These are phyloP conservation scores for Coprinopsis cinerea DNA, from an alignment of 768 basidiomycete genomes.

Conservation along the genomic window DNA sequence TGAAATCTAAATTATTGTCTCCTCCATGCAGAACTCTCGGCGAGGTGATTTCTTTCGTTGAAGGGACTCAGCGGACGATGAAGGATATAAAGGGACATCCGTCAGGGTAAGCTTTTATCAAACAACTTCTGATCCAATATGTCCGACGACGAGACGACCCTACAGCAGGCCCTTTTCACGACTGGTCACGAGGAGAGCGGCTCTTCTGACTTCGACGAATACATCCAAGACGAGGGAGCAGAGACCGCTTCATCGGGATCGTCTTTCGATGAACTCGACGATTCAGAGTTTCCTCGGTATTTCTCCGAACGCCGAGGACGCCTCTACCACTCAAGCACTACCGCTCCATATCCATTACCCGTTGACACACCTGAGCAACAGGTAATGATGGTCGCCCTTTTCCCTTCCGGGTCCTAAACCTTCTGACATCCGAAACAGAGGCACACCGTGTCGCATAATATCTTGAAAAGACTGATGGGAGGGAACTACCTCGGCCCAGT, in stretches of 20 bases:
- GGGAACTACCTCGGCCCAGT: constrained; percentile 59
- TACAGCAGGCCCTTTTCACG: background rate
- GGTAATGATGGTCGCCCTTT: constrained; percentile 46
- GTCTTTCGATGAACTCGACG: constrained; percentile 32
- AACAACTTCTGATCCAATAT: too few relatives aligned
- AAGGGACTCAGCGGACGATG: background rate
- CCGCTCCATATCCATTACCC: constrained; percentile 65
- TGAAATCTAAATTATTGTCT: background rate
- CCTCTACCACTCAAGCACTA: constrained; percentile 63
- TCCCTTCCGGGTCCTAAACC: background rate
- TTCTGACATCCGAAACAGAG: constrained; percentile 35
- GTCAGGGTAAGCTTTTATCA: too few relatives aligned
- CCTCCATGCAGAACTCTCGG: background rate
- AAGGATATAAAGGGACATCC: background rate
- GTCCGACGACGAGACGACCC: background rate
- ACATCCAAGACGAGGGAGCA: background rate
- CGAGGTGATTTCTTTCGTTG: too few relatives aligned
- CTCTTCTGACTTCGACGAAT: background rate
- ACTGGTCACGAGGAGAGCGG: background rate
- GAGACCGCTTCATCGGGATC: constrained; percentile 9
- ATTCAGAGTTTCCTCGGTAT: constrained; percentile 52
- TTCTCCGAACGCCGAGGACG: constrained; percentile 54
- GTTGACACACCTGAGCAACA: constrained; percentile 65
- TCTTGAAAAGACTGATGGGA: constrained; percentile 47
- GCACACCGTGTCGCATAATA: constrained; percentile 41